These are phyloP conservation scores for Hericium rajendrae DNA, from an alignment of 768 basidiomycete species.

Conservation along the genomic window DNA sequence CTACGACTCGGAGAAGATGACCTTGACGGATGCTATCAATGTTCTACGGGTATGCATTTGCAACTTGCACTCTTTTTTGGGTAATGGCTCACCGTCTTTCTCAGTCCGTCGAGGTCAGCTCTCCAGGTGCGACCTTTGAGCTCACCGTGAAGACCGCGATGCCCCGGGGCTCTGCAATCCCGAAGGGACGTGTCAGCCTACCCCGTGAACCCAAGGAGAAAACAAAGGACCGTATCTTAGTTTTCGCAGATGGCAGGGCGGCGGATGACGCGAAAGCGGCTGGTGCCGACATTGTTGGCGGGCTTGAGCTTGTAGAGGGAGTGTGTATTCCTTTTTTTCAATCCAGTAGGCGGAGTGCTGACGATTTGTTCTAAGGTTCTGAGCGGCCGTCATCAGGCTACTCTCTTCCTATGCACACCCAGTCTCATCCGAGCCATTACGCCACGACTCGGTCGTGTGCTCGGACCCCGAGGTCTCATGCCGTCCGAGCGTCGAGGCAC, in stretches of 20 bases:
- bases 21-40: conserved; percentile 53
- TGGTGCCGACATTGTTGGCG: conserved; percentile 88
- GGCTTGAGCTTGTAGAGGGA: conserved; percentile 78
- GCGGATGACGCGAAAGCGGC: conserved; percentile 79
- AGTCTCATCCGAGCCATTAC: conserved; percentile 71
- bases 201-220: conserved; percentile 72
- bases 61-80: not conserved
- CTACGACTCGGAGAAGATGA: conserved; percentile 57
- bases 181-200: conserved; percentile 82
- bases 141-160: conserved; percentile 73
- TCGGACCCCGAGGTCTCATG: conserved; percentile 90
- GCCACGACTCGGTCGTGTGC: conserved; percentile 66
- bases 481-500: conserved; percentile 91
- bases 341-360: not conserved
- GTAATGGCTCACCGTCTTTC: not conserved
- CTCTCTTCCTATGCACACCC: conserved; percentile 77
- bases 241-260: conserved; percentile 80
- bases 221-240: conserved; percentile 70
- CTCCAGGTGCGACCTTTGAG: conserved; percentile 69
- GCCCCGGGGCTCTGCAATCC: conserved; percentile 70
- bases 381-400: conserved; percentile 64
- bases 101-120: conserved; percentile 78
- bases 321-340: conserved; percentile 35
- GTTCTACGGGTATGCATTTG: conserved; percentile 48
- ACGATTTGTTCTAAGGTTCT: conserved; percentile 43